phyloP scores from a whole-genome alignment of 441 rosid species.

The Mallotus repandus region DNA sequence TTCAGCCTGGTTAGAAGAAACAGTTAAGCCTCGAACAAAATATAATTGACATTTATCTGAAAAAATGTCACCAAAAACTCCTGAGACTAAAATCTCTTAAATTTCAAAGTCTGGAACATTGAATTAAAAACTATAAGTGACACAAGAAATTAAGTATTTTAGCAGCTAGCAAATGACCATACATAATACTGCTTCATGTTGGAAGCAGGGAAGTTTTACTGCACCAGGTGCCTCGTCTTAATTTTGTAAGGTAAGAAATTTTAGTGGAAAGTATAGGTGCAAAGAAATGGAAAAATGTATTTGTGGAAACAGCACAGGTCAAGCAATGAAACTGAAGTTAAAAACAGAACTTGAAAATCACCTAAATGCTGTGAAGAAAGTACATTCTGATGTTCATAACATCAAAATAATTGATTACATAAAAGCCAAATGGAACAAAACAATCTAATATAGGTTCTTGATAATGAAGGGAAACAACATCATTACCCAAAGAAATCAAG shows the following conservation, averaged over 20 bases:
- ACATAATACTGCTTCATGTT: not conserved
- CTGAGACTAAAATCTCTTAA: too few relatives aligned
- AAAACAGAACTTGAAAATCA: not conserved
- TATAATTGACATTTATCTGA: not conserved
- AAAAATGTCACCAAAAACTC: not conserved
- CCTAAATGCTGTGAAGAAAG: not conserved
- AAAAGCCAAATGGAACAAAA: too few relatives aligned
- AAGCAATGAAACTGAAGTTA: not conserved
- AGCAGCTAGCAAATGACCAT: not conserved
- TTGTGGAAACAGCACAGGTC: not conserved
- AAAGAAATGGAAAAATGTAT: not conserved
- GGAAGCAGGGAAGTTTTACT: not conserved
- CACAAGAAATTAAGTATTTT: too few relatives aligned
- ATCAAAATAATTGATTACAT: not conserved
- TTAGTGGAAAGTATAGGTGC: not conserved
- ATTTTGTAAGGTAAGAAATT: not conserved
- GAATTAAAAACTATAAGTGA: too few relatives aligned
- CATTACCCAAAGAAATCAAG: slow-evolving; percentile 71
- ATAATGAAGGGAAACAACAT: not conserved
- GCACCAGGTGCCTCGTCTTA: not conserved
- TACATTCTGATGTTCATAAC: not conserved
- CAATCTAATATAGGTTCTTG: not conserved
- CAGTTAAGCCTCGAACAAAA: not conserved
- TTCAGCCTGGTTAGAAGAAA: slow-evolving; percentile 37
- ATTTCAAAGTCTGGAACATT: too few relatives aligned